These are phyloP conservation scores for Ilex aquifolium DNA, from an alignment of 257 asterid genomes.

Conservation along the genomic window DNA sequence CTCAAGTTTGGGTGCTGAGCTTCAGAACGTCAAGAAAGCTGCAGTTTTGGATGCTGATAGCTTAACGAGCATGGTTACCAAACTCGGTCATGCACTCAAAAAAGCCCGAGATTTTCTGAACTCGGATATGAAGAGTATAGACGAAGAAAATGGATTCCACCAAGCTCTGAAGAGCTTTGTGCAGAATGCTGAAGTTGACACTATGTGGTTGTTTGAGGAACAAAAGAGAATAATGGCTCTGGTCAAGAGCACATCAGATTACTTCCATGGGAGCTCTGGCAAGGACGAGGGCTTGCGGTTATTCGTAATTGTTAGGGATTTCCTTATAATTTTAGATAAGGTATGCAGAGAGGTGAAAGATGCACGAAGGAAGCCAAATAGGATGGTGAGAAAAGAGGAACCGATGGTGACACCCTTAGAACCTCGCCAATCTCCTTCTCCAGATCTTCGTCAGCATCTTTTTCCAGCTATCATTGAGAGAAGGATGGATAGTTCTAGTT, in stretches of 20 bases:
- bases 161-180: slow-evolving; percentile 48
- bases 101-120: slow-evolving; percentile 53
- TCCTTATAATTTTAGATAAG: slow-evolving; percentile 62
- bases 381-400: slow-evolving; percentile 27
- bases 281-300: slow-evolving; percentile 86
- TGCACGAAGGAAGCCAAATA: slow-evolving; percentile 24
- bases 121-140: slow-evolving; percentile 46
- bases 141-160: slow-evolving; percentile 55
- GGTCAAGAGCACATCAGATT: slow-evolving; percentile 77
- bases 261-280: slow-evolving; percentile 79
- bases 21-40: slow-evolving; percentile 69
- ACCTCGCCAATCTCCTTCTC: slow-evolving; percentile 17
- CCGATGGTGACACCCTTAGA: slow-evolving; percentile 19
- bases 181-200: slow-evolving; percentile 63
- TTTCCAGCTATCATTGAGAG: slow-evolving; percentile 57
- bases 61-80: slow-evolving; percentile 52
- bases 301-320: slow-evolving; percentile 69
- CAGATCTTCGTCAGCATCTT: slow-evolving; percentile 43
- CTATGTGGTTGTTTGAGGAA: slow-evolving; percentile 59
- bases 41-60: slow-evolving; percentile 56
- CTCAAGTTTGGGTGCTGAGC: slow-evolving; percentile 63
- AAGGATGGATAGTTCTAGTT: slow-evolving; percentile 53
- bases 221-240: slow-evolving; percentile 78
- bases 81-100: slow-evolving; percentile 43
- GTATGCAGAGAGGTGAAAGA: slow-evolving; percentile 70